These are phyloP conservation scores for Pleomassaria siparia DNA, from an alignment of 2,329 filamentous ascomycete species.

Conservation along the genomic window DNA sequence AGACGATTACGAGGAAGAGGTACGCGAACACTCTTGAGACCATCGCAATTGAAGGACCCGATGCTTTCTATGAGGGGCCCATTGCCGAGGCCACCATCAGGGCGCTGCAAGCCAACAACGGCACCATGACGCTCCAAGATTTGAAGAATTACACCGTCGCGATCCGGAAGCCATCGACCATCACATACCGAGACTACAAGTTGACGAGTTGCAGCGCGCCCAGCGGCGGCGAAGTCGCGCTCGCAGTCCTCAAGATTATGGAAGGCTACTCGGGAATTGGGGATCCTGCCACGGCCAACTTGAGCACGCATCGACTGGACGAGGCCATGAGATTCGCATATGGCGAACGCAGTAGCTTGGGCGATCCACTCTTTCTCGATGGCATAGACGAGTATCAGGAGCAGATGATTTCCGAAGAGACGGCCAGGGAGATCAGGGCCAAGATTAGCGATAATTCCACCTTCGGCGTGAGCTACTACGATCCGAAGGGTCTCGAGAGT, in stretches of 20 bases:
- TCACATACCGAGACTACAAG: constrained; percentile 64
- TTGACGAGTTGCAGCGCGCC: constrained; percentile 73
- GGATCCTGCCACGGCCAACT: constrained; percentile 56
- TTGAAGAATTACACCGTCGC: constrained; percentile 71
- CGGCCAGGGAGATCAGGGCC: constrained; percentile 60
- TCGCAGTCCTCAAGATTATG: constrained; percentile 79
- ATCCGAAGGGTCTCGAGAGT: constrained; percentile 66
- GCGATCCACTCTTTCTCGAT: constrained; percentile 75
- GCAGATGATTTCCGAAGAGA: constrained; percentile 63
- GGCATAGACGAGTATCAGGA: constrained; percentile 65
- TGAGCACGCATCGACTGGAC: constrained; percentile 79
- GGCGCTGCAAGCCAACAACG: constrained; percentile 67
- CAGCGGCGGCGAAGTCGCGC: constrained; percentile 73
- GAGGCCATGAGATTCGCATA: constrained; percentile 92
- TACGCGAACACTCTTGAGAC: constrained; percentile 78
- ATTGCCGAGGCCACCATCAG: constrained; percentile 74
- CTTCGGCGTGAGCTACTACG: constrained; percentile 71
- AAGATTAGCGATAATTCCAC: constrained; percentile 74
- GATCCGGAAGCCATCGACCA: constrained; percentile 61
- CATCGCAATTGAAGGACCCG: constrained; percentile 71
- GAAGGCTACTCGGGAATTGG: constrained; percentile 72
- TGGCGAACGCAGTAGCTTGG: constrained; percentile 71
- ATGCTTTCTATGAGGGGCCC: constrained; percentile 72
- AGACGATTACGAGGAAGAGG: constrained; percentile 76
- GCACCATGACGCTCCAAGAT: constrained; percentile 84